These are phyloP conservation scores for Cyclocybe aegerita DNA, from an alignment of 768 basidiomycete species.

Conservation along the genomic window DNA sequence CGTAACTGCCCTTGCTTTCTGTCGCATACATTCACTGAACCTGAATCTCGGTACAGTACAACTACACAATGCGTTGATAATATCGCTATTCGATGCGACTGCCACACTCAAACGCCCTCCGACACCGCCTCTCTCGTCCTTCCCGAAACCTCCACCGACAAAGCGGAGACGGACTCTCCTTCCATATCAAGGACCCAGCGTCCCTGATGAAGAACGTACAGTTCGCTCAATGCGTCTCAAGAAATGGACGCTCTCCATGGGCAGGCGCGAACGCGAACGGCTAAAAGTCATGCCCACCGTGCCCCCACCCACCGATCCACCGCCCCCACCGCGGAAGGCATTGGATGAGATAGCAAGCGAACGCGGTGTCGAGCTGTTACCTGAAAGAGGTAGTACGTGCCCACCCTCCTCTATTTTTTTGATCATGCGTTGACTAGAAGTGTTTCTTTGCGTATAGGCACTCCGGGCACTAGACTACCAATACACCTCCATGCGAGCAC, in stretches of 20 bases:
- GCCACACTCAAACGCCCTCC: slow-evolving; percentile 63
- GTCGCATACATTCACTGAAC: slow-evolving; percentile 2
- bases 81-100: slow-evolving; percentile 80
- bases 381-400: slow-evolving; percentile 63
- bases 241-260: slow-evolving; percentile 70
- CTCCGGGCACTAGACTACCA: slow-evolving; percentile 68
- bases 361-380: slow-evolving; percentile 61
- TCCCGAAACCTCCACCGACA: slow-evolving; percentile 57
- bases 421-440: too few species aligned
- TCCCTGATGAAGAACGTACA: slow-evolving; percentile 48
- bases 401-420: background rate
- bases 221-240: slow-evolving; percentile 68
- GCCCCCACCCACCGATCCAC: slow-evolving; percentile 39
- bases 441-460: slow-evolving; percentile 38
- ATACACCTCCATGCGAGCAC: slow-evolving; percentile 75
- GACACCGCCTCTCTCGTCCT: slow-evolving; percentile 62
- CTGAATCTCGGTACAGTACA: slow-evolving; percentile 47
- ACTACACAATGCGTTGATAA: slow-evolving; percentile 81
- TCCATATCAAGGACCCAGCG: slow-evolving; percentile 70
- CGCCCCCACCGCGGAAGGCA: slow-evolving; percentile 41
- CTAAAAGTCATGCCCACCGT: slow-evolving; percentile 48
- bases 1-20: slow-evolving; percentile 3
- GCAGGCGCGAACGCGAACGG: slow-evolving; percentile 74
- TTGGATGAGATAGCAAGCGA: slow-evolving; percentile 72
- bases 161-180: slow-evolving; percentile 72